Percentiles rank a stretch among this genome's conserved stretches.
Evolutionary conservation across 192 early-diverging fungal species (phyloP).

Genomic region (Umbelopsis vinacea): DNA sequence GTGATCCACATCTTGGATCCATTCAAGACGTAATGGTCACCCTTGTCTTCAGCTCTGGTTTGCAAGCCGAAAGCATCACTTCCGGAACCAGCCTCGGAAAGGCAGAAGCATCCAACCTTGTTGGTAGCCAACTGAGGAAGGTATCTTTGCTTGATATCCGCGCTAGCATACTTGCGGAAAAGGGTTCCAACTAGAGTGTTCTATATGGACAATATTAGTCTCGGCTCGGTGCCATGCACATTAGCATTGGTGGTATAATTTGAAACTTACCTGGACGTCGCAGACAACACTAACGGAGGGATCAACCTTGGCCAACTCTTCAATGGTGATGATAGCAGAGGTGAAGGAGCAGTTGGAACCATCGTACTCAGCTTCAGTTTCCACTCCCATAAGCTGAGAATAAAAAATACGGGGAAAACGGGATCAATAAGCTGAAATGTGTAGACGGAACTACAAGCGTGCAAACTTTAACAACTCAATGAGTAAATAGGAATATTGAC

Average conservation of each 20-base stretch:
- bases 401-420: not conserved
- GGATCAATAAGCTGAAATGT: conserved; percentile 1
- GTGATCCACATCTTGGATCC: conserved; percentile 95
- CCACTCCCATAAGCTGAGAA: conserved; percentile 89
- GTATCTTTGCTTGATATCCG: conserved; percentile 80
- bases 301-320: conserved; percentile 96
- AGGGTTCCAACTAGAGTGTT: conserved; percentile 97
- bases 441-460: not conserved
- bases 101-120: conserved; percentile 91
- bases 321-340: conserved; percentile 84
- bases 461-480: not conserved
- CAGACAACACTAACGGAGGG: conserved; percentile 89
- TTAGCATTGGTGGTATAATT: not conserved
- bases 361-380: conserved; percentile 78
- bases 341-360: conserved; percentile 84
- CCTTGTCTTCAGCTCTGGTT: conserved; percentile 81
- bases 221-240: not conserved
- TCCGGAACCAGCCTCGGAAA: conserved; percentile 92
- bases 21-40: conserved; percentile 89
- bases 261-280: conserved; percentile 75
- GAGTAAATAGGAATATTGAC: conserved; percentile 4
- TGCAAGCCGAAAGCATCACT: conserved; percentile 68
- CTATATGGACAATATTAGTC: conserved; percentile 40
- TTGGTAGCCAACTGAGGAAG: conserved; percentile 82
- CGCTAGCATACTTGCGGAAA: conserved; percentile 81